A percentile compares a stretch with the other conserved stretches of the same genome.
These are phyloP conservation scores for Candida maesae DNA, from an alignment of 805 yeast species.

Conservation along the genomic window DNA sequence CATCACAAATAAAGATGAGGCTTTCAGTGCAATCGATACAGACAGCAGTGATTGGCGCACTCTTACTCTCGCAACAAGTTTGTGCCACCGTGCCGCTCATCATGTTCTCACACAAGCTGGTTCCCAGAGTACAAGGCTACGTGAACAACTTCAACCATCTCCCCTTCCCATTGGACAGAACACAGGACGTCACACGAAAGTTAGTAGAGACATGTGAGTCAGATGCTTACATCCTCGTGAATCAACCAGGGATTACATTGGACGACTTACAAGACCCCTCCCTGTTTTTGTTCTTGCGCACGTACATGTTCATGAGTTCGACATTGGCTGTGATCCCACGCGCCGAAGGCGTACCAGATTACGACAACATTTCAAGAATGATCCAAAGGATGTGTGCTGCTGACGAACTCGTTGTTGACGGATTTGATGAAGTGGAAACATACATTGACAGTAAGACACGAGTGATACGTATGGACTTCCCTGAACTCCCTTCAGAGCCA, in stretches of 20 bases:
- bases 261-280: constrained; percentile 42
- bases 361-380: constrained; percentile 38
- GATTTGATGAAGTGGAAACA: constrained; percentile 45
- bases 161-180: constrained; percentile 26
- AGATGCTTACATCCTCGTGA: constrained; percentile 53
- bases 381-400: constrained; percentile 52
- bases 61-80: not conserved
- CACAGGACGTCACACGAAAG: constrained; percentile 29
- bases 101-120: constrained; percentile 16
- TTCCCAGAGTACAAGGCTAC: constrained; percentile 27
- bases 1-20: not conserved
- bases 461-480: constrained; percentile 55
- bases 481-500: constrained; percentile 41
- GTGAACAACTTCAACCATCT: constrained; percentile 21
- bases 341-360: constrained; percentile 35
- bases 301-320: constrained; percentile 52
- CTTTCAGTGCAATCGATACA: not conserved
- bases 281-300: constrained; percentile 46
- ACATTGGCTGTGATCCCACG: constrained; percentile 59
- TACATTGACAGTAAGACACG: constrained; percentile 64
- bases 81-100: constrained; percentile 10
- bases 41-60: too few species aligned
- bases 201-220: constrained; percentile 42
- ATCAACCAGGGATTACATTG: constrained; percentile 48
- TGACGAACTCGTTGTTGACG: constrained; percentile 36